These are phyloP conservation scores for Phytopythium delawarense DNA, from an alignment of 352 stramenopile species.

Conservation along the genomic window DNA sequence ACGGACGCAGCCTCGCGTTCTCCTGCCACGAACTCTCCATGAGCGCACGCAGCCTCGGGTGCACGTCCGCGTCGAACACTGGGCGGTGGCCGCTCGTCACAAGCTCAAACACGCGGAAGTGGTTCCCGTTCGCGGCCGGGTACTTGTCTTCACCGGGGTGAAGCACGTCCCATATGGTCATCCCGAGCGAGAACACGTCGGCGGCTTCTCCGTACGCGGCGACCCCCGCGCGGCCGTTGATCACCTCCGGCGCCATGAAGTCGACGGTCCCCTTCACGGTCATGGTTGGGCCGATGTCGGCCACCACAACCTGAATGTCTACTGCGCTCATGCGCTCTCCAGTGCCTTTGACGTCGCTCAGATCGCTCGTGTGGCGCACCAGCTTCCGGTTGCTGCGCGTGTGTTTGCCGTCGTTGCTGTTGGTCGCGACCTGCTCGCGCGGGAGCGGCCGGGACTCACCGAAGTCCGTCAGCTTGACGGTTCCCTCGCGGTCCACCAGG, in stretches of 20 bases:
- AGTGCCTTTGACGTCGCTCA: slow-evolving; percentile 6
- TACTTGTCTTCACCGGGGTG: slow-evolving; percentile 54
- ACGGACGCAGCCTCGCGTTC: slow-evolving; percentile 33
- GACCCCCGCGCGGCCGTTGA: slow-evolving; percentile 47
- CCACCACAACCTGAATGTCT: slow-evolving; percentile 17
- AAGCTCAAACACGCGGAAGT: slow-evolving; percentile 53
- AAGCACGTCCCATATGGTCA: slow-evolving; percentile 75
- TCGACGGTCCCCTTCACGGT: slow-evolving; percentile 66
- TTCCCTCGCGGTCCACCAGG: slow-evolving; percentile 49
- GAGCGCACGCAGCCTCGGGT: slow-evolving; percentile 31
- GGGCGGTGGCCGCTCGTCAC: slow-evolving; percentile 47
- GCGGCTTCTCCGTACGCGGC: slow-evolving; percentile 58
- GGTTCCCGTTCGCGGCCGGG: slow-evolving; percentile 35
- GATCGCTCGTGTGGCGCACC: neutral
- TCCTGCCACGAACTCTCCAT: slow-evolving; percentile 43
- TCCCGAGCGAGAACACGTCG: slow-evolving; percentile 69
- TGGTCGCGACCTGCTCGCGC: slow-evolving; percentile 27
- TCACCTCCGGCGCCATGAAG: slow-evolving; percentile 82
- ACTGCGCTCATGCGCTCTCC: neutral
- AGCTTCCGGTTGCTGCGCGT: neutral
- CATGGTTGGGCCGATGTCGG: slow-evolving; percentile 19
- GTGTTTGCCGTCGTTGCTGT: slow-evolving; percentile 12
- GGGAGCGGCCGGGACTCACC: slow-evolving; percentile 55
- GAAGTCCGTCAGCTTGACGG: slow-evolving; percentile 69
- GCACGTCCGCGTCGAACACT: slow-evolving; percentile 26